These are phyloP conservation scores for Dactylorhiza incarnata DNA, from an alignment of 106 monocot species.

Conservation along the genomic window DNA sequence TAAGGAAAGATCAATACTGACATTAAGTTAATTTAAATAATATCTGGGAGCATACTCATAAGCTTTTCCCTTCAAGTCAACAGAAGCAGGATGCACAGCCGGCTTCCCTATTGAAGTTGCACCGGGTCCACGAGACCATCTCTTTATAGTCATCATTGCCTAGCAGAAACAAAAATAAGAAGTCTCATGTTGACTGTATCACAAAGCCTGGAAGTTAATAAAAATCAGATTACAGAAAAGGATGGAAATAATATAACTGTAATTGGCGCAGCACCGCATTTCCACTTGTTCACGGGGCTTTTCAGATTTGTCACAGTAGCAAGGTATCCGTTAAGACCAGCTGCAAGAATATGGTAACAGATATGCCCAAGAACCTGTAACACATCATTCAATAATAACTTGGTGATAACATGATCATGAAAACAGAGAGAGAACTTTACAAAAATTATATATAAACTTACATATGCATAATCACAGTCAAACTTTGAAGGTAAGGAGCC, in stretches of 20 bases:
- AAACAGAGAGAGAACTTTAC: background rate
- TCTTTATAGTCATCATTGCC: constrained; percentile 76
- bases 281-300: constrained; percentile 48
- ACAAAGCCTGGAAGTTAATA: background rate
- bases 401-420: background rate
- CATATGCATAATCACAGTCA: constrained; percentile 77
- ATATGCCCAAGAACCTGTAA: constrained; percentile 47
- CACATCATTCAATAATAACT: background rate
- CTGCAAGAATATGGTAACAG: constrained; percentile 49
- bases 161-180: constrained; percentile 9
- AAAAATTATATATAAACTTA: constrained; percentile 17
- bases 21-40: background rate
- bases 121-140: constrained; percentile 48
- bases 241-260: constrained; percentile 19
- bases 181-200: background rate
- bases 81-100: constrained; percentile 56
- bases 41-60: constrained; percentile 40
- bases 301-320: constrained; percentile 62
- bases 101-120: constrained; percentile 50
- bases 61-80: constrained; percentile 65
- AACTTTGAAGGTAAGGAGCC: constrained; percentile 80
- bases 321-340: constrained; percentile 64
- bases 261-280: constrained; percentile 59
- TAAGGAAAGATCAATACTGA: background rate
- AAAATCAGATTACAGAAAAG: background rate